Conservation (phyloP, 768 basidiomycete genomes). For the Lentinula sp. region DNA sequence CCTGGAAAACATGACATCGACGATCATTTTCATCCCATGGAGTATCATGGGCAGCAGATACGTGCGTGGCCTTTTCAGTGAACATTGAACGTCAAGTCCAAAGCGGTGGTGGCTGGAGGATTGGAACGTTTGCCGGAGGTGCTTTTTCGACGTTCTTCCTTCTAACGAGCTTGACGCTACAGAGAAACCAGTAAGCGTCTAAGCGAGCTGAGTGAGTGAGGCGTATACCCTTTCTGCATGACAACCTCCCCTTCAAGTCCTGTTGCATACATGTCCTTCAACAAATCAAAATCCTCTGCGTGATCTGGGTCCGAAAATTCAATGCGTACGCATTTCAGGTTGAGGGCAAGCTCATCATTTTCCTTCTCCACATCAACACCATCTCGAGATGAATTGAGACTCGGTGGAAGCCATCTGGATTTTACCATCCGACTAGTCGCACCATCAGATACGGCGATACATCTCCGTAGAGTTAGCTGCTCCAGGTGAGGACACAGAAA, state of each 20-base stretch:
- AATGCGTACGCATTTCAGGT: not conserved
- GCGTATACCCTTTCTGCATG: not conserved
- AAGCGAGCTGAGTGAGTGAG: not conserved
- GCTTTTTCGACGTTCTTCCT: not conserved
- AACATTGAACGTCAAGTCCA: not conserved
- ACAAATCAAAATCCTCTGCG: not conserved
- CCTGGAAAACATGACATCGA: no score
- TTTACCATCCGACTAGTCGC: not conserved
- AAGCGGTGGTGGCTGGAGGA: not conserved
- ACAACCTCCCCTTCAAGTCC: not conserved
- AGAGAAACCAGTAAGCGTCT: not conserved
- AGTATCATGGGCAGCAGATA: no score
- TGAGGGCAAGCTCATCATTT: not conserved
- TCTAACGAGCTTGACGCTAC: not conserved
- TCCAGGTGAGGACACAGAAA: constrained; percentile 1
- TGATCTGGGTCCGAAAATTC: not conserved
- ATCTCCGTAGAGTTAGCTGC: not conserved
- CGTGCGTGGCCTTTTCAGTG: no score
- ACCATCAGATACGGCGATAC: not conserved
- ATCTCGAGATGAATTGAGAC: not conserved
- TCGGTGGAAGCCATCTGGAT: not conserved
- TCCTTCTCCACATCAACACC: not conserved
- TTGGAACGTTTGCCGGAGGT: not conserved
- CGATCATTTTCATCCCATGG: no score
- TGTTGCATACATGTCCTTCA: not conserved